A percentile compares a stretch with the other conserved stretches of the same genome.
These are phyloP conservation scores for Rossbeevera mucosa DNA, from an alignment of 768 basidiomycete species.

Conservation along the genomic window DNA sequence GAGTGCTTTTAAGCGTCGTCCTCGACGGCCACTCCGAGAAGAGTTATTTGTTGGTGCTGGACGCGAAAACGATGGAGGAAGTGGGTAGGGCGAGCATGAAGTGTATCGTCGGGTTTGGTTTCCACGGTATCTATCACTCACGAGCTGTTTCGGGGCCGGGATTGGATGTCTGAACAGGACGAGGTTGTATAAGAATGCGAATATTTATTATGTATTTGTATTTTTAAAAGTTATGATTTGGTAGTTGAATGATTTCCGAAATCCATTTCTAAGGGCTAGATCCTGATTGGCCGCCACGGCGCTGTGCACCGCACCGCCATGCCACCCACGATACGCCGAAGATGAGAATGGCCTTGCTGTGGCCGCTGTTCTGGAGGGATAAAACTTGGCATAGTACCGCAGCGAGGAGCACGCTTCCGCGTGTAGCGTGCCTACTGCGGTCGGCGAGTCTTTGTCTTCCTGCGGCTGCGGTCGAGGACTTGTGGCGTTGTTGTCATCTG, in stretches of 20 bases:
- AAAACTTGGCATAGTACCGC: constrained; percentile 23
- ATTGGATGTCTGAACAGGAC: constrained; percentile 22
- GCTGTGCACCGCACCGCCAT: constrained; percentile 11
- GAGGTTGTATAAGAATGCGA: too few relatives aligned
- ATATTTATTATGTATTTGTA: too few relatives aligned
- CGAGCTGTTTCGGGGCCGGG: constrained; percentile 8
- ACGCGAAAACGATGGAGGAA: constrained; percentile 34
- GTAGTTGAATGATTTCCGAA: too few relatives aligned
- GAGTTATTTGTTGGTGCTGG: constrained; percentile 36
- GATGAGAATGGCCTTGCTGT: constrained; percentile 19
- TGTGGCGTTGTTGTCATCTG: neutral
- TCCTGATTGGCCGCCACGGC: neutral
- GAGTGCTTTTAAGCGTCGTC: constrained; percentile 36
- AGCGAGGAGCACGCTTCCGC: constrained; percentile 20
- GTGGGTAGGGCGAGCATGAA: constrained; percentile 35
- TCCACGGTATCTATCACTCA: constrained; percentile 31
- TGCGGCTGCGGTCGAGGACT: too few relatives aligned
- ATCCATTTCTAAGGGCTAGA: too few relatives aligned
- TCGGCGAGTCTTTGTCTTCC: neutral
- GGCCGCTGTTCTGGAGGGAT: constrained; percentile 2
- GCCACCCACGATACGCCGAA: constrained; percentile 15
- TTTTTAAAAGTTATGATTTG: too few relatives aligned
- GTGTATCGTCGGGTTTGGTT: constrained; percentile 32
- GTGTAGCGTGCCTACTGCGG: constrained; percentile 23
- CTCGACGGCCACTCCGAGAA: constrained; percentile 28